Percentiles rank a stretch among this genome's conserved stretches.
phyloP scores from a whole-genome alignment of 2,329 filamentous ascomycete genomes.

The Aspergillus texensis region DNA sequence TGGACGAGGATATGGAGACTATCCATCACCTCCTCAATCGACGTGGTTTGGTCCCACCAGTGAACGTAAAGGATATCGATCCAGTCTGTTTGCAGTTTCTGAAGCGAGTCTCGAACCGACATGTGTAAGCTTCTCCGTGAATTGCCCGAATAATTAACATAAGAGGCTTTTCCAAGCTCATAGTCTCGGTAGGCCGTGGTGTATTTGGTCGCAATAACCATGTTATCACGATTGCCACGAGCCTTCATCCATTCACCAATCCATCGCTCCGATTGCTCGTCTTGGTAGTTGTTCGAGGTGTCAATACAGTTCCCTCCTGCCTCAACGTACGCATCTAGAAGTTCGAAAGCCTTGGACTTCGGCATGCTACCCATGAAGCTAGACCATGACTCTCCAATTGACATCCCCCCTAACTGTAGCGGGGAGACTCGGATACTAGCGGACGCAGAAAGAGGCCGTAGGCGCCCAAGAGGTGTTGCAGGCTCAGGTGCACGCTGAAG shows the following conservation, averaged over 20 bases:
- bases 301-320: conserved; percentile 76
- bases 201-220: conserved; percentile 73
- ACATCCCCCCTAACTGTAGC: conserved; percentile 49
- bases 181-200: conserved; percentile 51
- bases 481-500: no score
- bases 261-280: conserved; percentile 65
- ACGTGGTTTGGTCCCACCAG: conserved; percentile 53
- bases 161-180: conserved; percentile 50
- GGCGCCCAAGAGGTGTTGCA: no score
- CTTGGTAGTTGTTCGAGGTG: conserved; percentile 70
- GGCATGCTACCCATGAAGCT: conserved; percentile 63
- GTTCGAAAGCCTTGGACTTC: conserved; percentile 61
- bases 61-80: conserved; percentile 59
- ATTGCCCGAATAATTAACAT: conserved; percentile 50
- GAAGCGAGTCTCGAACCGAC: conserved; percentile 47
- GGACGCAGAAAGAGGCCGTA: conserved; percentile 57
- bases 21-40: conserved; percentile 43
- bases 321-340: conserved; percentile 68
- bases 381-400: conserved; percentile 46
- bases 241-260: conserved; percentile 72
- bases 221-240: conserved; percentile 64
- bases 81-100: conserved; percentile 56
- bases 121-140: conserved; percentile 45
- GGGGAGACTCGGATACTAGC: conserved; percentile 70
- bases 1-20: conserved; percentile 41